A percentile compares a stretch with the other conserved stretches of the same genome.
Evolutionary conservation across 2,329 filamentous ascomycete species (phyloP).

Genomic region (Ophiostoma tasmaniense): DNA sequence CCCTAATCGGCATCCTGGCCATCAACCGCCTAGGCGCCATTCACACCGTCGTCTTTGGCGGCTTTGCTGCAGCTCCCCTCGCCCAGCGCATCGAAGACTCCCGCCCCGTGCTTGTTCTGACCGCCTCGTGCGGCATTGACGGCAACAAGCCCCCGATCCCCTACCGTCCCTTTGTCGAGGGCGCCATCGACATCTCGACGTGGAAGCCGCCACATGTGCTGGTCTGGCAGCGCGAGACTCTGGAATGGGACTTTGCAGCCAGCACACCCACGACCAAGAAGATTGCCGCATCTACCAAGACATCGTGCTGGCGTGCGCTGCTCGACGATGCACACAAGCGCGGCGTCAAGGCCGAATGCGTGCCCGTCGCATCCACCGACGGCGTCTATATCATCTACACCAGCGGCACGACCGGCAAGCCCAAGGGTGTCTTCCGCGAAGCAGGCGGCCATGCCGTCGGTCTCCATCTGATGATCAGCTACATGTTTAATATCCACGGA

Average conservation of each 20-base stretch:
- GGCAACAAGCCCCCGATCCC: constrained; percentile 68
- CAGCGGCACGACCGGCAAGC: constrained; percentile 70
- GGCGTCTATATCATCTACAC: constrained; percentile 89
- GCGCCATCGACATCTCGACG: constrained; percentile 56
- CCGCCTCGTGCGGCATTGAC: constrained; percentile 87
- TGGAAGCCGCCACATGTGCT: constrained; percentile 67
- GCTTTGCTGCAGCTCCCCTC: constrained; percentile 72
- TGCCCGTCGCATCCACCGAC: constrained; percentile 70
- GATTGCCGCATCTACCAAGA: constrained; percentile 3
- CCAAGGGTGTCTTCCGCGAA: constrained; percentile 76
- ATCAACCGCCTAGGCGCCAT: constrained; percentile 74
- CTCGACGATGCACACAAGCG: constrained; percentile 55
- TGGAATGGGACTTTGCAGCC: constrained; percentile 63
- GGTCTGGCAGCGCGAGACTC: constrained; percentile 75
- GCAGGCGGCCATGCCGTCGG: constrained; percentile 83
- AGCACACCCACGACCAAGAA: constrained; percentile 29
- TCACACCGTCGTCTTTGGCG: constrained; percentile 88
- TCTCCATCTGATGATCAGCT: constrained; percentile 70
- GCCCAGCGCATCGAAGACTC: constrained; percentile 85
- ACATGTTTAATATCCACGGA: constrained; percentile 73
- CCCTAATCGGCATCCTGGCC: constrained; percentile 78
- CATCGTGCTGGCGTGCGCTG: constrained; percentile 59
- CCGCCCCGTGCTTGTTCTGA: constrained; percentile 66
- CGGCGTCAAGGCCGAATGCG: constrained; percentile 38
- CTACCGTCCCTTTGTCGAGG: constrained; percentile 71